Conservation (phyloP, 163 green algal species). For the Scenedesmus sp. region DNA sequence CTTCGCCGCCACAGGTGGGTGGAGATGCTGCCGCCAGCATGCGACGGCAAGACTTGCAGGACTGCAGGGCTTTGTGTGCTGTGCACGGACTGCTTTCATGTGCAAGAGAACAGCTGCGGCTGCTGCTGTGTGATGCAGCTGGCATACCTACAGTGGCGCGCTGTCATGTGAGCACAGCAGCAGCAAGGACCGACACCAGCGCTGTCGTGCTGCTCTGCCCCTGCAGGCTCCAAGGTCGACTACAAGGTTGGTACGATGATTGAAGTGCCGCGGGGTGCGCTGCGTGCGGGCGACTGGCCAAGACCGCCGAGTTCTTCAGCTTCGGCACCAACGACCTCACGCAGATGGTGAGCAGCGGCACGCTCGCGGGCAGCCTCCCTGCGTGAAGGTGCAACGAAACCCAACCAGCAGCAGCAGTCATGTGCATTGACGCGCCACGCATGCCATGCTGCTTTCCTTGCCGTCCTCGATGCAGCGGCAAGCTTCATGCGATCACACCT, state of each 20-base stretch:
- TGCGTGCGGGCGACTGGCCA: slow-evolving; percentile 77
- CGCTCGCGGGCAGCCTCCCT: slow-evolving; percentile 59
- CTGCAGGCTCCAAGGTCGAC: slow-evolving; percentile 11
- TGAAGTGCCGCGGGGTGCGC: slow-evolving; percentile 81
- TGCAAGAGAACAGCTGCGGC: too few species aligned
- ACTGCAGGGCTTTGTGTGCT: too few species aligned
- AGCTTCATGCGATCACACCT: too few species aligned
- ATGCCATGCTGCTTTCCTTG: too few species aligned
- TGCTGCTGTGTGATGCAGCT: too few species aligned
- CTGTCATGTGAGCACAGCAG: too few species aligned
- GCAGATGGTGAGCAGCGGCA: slow-evolving; percentile 79
- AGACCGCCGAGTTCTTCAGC: slow-evolving; percentile 78
- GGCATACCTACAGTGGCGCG: too few species aligned
- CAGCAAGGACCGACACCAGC: too few species aligned
- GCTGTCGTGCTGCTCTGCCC: neutral
- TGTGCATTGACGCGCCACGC: neutral
- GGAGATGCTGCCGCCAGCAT: too few species aligned
- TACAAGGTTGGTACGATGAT: slow-evolving; percentile 87
- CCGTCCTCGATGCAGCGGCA: too few species aligned
- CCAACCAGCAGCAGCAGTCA: neutral
- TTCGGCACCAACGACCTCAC: slow-evolving; percentile 90
- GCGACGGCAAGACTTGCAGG: too few species aligned
- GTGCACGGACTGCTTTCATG: too few species aligned
- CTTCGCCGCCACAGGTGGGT: slow-evolving; percentile 2
- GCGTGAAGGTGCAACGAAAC: neutral